These are phyloP conservation scores for Ascochyta viciae-villosae DNA, from an alignment of 2,329 filamentous ascomycete species.

Conservation along the genomic window DNA sequence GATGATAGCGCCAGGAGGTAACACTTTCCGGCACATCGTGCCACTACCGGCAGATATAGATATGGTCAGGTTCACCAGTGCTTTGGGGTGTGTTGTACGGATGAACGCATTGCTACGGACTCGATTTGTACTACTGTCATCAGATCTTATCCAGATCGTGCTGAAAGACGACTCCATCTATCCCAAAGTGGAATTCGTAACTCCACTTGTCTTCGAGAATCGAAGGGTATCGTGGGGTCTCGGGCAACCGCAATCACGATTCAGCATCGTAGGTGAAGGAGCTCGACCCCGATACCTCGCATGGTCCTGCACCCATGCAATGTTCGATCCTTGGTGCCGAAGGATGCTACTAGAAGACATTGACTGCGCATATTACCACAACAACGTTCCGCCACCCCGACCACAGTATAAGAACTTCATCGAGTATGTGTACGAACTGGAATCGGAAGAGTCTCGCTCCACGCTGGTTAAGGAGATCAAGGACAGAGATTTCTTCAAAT, in stretches of 20 bases:
- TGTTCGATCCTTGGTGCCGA: constrained; percentile 4
- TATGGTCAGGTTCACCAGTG: background rate
- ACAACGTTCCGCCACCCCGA: background rate
- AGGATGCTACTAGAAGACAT: constrained; percentile 2
- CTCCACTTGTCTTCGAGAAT: background rate
- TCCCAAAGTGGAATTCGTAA: background rate
- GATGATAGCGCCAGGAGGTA: constrained; percentile 6
- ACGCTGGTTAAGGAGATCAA: background rate
- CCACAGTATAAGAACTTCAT: constrained; percentile 5
- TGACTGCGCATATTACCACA: background rate
- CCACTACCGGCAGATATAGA: constrained; percentile 1
- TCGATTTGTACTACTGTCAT: constrained; percentile 1
- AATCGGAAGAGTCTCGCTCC: background rate
- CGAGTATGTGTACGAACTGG: constrained; percentile 1
- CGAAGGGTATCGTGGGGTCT: constrained; percentile 1
- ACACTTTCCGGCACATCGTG: constrained; percentile 1
- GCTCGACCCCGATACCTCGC: background rate
- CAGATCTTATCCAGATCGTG: constrained; percentile 1
- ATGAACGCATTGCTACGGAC: constrained; percentile 1
- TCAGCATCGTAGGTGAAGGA: constrained; percentile 1
- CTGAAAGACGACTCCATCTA: background rate
- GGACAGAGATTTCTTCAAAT: background rate
- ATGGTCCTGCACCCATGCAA: background rate
- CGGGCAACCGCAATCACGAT: constrained; percentile 3
- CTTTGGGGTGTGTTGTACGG: background rate